Conservation (phyloP, 1,284 basidiomycete genomes). For the Marasmius oreades region DNA sequence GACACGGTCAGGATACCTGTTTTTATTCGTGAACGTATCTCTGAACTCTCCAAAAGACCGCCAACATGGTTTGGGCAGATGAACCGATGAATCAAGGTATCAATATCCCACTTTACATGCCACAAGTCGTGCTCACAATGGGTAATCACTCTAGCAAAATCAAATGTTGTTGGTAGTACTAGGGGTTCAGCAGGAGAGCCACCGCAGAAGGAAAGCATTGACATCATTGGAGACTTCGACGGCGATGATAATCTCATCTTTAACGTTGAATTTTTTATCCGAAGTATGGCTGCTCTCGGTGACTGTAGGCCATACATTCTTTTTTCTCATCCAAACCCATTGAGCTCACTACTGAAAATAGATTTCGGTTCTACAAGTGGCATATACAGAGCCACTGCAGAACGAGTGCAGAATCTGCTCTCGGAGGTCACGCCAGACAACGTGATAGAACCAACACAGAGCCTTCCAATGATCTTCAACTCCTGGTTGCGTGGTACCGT, state of each 20-base stretch:
- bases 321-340: no score
- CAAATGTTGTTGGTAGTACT: conserved; percentile 14
- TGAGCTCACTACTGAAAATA: not conserved
- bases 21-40: not conserved
- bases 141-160: conserved; percentile 11
- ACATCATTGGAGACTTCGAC: conserved; percentile 4
- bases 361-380: not conserved
- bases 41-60: not conserved
- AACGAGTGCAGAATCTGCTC: not conserved
- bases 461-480: not conserved
- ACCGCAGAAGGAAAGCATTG: conserved; percentile 5
- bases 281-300: conserved; percentile 16
- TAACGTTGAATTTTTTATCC: conserved; percentile 10
- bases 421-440: not conserved
- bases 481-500: not conserved
- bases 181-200: conserved; percentile 5
- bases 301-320: not conserved
- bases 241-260: conserved; percentile 1
- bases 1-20: conserved; percentile 7
- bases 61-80: conserved; percentile 18
- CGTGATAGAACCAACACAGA: not conserved
- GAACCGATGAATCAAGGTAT: conserved; percentile 15
- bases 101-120: not conserved
- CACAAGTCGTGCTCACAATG: not conserved
- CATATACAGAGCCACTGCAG: not conserved